Conservation (phyloP, 2,329 filamentous ascomycete species). For the Microdochium trichocladiopsis region DNA sequence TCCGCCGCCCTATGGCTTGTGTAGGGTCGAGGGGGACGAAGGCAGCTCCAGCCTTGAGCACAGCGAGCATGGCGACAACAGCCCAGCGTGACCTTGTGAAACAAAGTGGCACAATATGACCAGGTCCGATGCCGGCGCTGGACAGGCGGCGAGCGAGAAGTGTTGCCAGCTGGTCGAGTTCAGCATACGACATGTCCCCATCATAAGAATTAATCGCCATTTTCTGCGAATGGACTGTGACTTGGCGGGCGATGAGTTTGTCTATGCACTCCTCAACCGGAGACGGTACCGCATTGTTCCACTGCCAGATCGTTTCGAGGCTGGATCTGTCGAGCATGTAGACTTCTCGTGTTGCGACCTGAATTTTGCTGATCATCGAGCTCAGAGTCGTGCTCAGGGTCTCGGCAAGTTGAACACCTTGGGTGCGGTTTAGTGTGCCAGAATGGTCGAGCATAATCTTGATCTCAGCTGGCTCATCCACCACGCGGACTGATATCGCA, state of each 20-base stretch:
- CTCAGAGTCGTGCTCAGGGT: background rate
- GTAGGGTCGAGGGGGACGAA: slow-evolving; percentile 28
- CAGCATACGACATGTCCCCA: slow-evolving; percentile 17
- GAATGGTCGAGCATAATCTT: background rate
- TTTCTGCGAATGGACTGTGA: slow-evolving; percentile 9
- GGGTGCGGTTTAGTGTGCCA: background rate
- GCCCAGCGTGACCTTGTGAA: slow-evolving; percentile 27
- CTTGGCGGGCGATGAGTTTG: slow-evolving; percentile 4
- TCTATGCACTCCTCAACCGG: slow-evolving; percentile 8
- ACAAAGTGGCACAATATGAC: slow-evolving; percentile 22
- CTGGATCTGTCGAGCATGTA: background rate
- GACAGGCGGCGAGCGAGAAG: slow-evolving; percentile 14
- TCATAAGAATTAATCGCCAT: slow-evolving; percentile 20
- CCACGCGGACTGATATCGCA: background rate
- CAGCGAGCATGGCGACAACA: slow-evolving; percentile 21
- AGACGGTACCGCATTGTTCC: background rate
- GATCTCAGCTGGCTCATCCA: background rate
- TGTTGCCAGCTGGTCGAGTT: slow-evolving; percentile 17
- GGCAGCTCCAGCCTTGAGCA: slow-evolving; percentile 24
- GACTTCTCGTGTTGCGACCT: background rate
- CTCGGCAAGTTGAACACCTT: background rate
- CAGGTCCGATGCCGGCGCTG: slow-evolving; percentile 15
- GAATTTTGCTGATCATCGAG: background rate
- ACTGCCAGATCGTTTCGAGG: background rate
- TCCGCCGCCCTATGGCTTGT: slow-evolving; percentile 23